These are phyloP conservation scores for Arachis stenosperma DNA, from an alignment of 306 rosid species.

Conservation along the genomic window DNA sequence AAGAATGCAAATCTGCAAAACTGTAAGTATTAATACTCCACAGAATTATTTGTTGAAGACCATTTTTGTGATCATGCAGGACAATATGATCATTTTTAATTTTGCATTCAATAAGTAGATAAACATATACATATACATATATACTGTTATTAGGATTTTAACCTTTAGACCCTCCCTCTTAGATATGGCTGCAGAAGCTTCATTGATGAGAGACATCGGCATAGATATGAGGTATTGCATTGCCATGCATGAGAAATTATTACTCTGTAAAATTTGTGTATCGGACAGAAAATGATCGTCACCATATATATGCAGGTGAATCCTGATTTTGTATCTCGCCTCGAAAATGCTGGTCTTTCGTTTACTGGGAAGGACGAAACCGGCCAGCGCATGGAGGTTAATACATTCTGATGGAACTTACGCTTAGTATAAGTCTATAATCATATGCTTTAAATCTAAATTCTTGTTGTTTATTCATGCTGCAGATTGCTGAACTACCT, in stretches of 20 bases:
- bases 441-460: conserved; percentile 19
- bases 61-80: not conserved
- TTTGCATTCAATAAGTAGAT: conserved; percentile 18
- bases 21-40: conserved; percentile 56
- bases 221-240: conserved; percentile 80
- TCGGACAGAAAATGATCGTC: conserved; percentile 35
- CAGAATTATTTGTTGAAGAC: not conserved
- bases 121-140: conserved; percentile 7
- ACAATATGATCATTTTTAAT: not conserved
- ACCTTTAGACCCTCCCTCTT: conserved; percentile 32
- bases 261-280: not conserved
- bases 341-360: conserved; percentile 73
- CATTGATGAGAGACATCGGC: conserved; percentile 86
- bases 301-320: conserved; percentile 62
- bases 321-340: conserved; percentile 66
- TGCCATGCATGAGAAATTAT: not conserved
- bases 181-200: conserved; percentile 62
- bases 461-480: conserved; percentile 13
- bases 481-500: conserved; percentile 81
- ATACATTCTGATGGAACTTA: conserved; percentile 5
- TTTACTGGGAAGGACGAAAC: conserved; percentile 86
- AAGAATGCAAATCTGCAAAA: conserved; percentile 81
- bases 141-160: conserved; percentile 42
- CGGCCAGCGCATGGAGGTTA: conserved; percentile 81
- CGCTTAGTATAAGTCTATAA: not conserved